A percentile compares a stretch with the other conserved stretches of the same genome.
Evolutionary conservation across 768 basidiomycete species (phyloP).

Genomic region (Nidularia pulvinata): DNA sequence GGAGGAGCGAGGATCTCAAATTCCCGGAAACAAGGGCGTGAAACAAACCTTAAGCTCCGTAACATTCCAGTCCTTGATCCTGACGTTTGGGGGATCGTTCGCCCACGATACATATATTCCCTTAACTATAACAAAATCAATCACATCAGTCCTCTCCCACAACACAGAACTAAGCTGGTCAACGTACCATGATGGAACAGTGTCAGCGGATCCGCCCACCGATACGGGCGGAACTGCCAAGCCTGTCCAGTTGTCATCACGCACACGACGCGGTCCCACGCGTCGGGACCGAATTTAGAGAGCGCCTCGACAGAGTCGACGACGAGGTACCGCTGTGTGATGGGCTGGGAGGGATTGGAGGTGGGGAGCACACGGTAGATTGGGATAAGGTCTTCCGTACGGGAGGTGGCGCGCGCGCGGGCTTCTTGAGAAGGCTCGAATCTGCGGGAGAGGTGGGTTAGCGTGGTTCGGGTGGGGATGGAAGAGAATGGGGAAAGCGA

Average conservation of each 20-base stretch:
- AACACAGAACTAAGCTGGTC: not conserved
- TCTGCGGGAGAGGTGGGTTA: no score
- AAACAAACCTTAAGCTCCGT: slow-evolving; percentile 83
- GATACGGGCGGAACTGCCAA: slow-evolving; percentile 98
- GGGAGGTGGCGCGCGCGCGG: slow-evolving; percentile 59
- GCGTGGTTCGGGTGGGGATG: no score
- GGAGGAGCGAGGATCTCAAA: no score
- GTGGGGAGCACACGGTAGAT: slow-evolving; percentile 86
- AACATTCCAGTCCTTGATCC: slow-evolving; percentile 97
- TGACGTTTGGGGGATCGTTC: slow-evolving; percentile 86
- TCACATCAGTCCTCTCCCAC: not conserved
- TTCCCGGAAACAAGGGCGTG: no score
- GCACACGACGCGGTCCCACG: slow-evolving; percentile 97
- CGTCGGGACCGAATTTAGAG: slow-evolving; percentile 88
- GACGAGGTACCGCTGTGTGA: slow-evolving; percentile 73
- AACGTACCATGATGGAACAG: slow-evolving; percentile 89
- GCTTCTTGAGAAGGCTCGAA: slow-evolving; percentile 81
- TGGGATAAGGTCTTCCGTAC: slow-evolving; percentile 84
- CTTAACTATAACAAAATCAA: slow-evolving; percentile 59
- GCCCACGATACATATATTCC: slow-evolving; percentile 96
- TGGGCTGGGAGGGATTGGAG: slow-evolving; percentile 60
- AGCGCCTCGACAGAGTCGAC: slow-evolving; percentile 94
- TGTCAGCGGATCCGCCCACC: slow-evolving; percentile 92
- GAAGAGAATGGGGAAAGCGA: not conserved
- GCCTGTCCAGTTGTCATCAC: slow-evolving; percentile 98